Base-by-base conservation (phyloP, 495 filamentous ascomycete species). In the Cenococcum geophilum region DNA sequence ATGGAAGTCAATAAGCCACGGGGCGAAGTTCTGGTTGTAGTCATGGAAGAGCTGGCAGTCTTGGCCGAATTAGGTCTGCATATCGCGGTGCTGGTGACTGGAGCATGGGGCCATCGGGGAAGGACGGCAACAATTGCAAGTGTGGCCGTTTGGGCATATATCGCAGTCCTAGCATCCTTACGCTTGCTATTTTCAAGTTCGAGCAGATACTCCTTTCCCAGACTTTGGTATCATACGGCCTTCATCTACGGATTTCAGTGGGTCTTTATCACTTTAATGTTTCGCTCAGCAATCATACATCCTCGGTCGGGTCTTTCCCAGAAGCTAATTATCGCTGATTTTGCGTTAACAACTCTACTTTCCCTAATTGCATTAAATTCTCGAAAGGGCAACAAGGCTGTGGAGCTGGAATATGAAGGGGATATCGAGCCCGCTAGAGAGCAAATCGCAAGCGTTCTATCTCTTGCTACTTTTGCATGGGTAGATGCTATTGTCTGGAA, bases 151-250 rank as follows among this genome's bases (percentile, higher is more conserved):
- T 96, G 93, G 93, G 74, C 79, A 32, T 99, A 97, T 70, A 83
- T 92, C 51, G 75, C 95, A 45, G 76, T 87, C 27, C 80, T 99
- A 60, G 85, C 84, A 5, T 80, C 83, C 27, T 72, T 89, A 6
- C 86, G 93, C 14, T 77, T 97, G 54, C 77, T 88, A 32, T 78
- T 91, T 57, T 86, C 87, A 18, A 84, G 83, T 61, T 80, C 82
- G 35, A 80, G 82, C 64, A 84, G 84, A 66, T 64, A 68, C 20
- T 78, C 77, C 0, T 80, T 91, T 23, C 87, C 88, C 16, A 79
- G 82, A 43, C 73, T 97, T 10, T 99, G 95, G 95, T 90, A 91
- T 64, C 93, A 99, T 73, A 97, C 95, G 0, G 86, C 91, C 8
- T 75, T 80, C 49, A 80, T 97, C n/a, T 99, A 99, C 72, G 78